A percentile compares a stretch with the other conserved stretches of the same genome.
Evolutionary conservation across 257 asterid genomes (phyloP).

Genomic region (Solanum rostratum): DNA sequence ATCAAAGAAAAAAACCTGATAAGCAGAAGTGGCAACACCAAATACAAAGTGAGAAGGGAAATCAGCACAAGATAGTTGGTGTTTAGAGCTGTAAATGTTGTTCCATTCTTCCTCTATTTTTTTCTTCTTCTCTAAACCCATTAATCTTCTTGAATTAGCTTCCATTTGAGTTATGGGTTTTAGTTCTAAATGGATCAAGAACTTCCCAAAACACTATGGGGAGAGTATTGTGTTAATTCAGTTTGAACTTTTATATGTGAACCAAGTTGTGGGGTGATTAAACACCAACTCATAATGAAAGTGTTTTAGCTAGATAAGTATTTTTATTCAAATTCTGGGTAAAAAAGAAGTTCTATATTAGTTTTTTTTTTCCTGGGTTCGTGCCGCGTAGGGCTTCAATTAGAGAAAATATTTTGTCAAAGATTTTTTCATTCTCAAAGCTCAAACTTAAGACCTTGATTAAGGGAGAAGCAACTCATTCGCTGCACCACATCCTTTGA

Average conservation of each 20-base stretch:
- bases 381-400: too few relatives aligned
- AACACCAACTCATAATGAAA: not conserved
- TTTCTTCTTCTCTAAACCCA: conserved; percentile 40
- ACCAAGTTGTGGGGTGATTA: not conserved
- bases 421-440: too few relatives aligned
- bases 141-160: conserved; percentile 1
- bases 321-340: not conserved
- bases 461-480: too few relatives aligned
- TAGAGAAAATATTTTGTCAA: too few relatives aligned
- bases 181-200: not conserved
- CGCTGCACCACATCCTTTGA: too few relatives aligned
- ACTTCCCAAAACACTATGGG: not conserved
- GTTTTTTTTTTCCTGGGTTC: too few relatives aligned
- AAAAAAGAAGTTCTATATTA: not conserved
- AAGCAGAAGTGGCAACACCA: conserved; percentile 54
- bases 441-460: too few relatives aligned
- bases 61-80: conserved; percentile 17
- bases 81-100: conserved; percentile 21
- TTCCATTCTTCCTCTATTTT: conserved; percentile 37
- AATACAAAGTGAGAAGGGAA: conserved; percentile 31
- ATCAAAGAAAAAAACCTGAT: conserved; percentile 20
- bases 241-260: not conserved
- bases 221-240: not conserved
- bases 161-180: not conserved
- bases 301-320: too few relatives aligned